Evolutionary conservation across 176 grass and related monocot genomes (phyloP).

Genomic region (Calamus simplicifolius): DNA sequence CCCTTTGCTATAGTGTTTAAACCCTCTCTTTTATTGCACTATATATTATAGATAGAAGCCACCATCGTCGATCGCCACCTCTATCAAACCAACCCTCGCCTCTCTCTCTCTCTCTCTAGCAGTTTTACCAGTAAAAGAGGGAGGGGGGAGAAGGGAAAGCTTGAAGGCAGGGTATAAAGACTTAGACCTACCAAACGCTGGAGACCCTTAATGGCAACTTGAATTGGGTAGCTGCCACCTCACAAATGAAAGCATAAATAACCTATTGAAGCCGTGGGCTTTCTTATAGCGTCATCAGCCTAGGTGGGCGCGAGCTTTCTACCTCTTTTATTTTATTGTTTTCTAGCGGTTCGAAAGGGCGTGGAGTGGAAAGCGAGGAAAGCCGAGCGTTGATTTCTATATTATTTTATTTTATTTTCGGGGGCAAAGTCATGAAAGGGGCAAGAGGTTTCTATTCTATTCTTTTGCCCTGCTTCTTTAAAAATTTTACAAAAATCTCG

Average conservation of each 20-base stretch:
- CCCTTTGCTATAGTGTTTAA: neutral
- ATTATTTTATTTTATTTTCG: too few species aligned
- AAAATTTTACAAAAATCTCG: neutral
- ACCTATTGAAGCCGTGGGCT: neutral
- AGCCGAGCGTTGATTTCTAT: neutral
- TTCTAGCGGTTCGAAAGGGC: neutral
- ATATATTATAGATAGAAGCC: too few species aligned
- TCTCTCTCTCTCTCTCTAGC: conserved; percentile 20
- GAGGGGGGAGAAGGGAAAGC: neutral
- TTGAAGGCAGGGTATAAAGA: conserved; percentile 17
- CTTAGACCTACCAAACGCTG: conserved; percentile 22
- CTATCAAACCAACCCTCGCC: neutral
- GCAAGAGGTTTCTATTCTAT: neutral
- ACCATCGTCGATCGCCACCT: too few species aligned
- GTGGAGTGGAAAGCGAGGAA: neutral
- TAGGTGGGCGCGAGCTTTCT: neutral
- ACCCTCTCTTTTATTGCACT: neutral
- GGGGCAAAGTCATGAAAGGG: too few species aligned
- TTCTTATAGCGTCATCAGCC: neutral
- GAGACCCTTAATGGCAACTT: conserved; percentile 23
- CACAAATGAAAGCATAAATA: neutral
- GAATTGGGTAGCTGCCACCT: conserved; percentile 11
- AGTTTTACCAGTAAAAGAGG: conserved; percentile 25
- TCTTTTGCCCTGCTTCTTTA: neutral
- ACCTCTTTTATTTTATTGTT: neutral